phyloP scores from a whole-genome alignment of 192 early-diverging fungal genomes.

The Obelidium mucronatum region DNA sequence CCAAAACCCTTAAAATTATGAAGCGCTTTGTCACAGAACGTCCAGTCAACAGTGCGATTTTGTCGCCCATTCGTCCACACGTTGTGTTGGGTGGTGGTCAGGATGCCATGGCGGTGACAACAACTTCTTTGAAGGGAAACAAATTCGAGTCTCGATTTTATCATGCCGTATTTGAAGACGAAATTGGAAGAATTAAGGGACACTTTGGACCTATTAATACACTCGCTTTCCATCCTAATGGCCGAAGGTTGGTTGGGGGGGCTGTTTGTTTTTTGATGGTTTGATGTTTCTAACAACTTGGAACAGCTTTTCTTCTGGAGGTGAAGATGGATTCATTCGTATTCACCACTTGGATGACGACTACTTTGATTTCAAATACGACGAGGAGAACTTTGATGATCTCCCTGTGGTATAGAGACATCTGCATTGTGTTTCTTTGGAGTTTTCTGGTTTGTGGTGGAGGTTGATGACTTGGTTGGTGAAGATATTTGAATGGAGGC shows the following conservation, averaged over 20 bases:
- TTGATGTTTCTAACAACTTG: background rate
- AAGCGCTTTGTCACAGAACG: constrained; percentile 89
- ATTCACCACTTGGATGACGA: constrained; percentile 95
- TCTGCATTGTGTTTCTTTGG: background rate
- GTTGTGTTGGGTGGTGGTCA: constrained; percentile 90
- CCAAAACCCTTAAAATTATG: constrained; percentile 80
- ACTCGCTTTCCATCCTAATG: constrained; percentile 94
- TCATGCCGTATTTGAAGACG: constrained; percentile 96
- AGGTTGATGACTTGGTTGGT: background rate
- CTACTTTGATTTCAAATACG: constrained; percentile 89
- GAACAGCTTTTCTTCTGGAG: constrained; percentile 87
- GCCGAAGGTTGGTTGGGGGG: constrained; percentile 62
- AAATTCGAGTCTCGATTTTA: constrained; percentile 98
- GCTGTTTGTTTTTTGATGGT: background rate
- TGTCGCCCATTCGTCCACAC: constrained; percentile 80
- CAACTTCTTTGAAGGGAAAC: constrained; percentile 85
- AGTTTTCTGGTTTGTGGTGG: background rate
- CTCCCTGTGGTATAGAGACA: constrained; percentile 22
- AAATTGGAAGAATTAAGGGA: constrained; percentile 95
- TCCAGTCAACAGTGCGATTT: constrained; percentile 89
- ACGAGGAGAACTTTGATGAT: constrained; percentile 45
- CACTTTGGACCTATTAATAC: constrained; percentile 99
- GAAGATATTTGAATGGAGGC: background rate
- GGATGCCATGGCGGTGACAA: constrained; percentile 97
- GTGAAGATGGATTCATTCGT: constrained; percentile 98